Evolutionary conservation across 352 stramenopile genomes (phyloP).

Genomic region (Globisporangium paddicum): DNA sequence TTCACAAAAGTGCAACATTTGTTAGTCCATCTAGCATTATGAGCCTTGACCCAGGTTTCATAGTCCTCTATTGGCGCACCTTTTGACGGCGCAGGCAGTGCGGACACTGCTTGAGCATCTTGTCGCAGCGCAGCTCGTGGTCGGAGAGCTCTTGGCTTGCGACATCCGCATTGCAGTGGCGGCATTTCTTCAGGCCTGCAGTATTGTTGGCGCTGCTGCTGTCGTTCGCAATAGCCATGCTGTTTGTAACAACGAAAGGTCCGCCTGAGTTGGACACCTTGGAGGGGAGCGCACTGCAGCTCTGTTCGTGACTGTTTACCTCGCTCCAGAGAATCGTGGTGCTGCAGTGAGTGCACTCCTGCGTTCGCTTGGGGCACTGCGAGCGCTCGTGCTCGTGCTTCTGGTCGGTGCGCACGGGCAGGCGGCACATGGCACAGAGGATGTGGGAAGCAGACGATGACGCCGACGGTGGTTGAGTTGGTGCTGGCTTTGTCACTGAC

Average conservation of each 20-base stretch:
- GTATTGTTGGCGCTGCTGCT: background rate
- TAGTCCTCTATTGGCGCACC: too few species aligned
- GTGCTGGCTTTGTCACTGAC: background rate
- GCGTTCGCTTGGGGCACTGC: slow-evolving; percentile 49
- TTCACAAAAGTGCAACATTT: slow-evolving; percentile 4
- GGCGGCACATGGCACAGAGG: slow-evolving; percentile 39
- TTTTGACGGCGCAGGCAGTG: slow-evolving; percentile 79
- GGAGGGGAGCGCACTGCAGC: slow-evolving; percentile 6
- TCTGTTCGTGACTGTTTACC: slow-evolving; percentile 32
- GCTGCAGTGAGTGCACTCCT: slow-evolving; percentile 36
- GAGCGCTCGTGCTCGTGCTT: slow-evolving; percentile 49
- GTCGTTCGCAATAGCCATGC: background rate
- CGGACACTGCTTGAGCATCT: slow-evolving; percentile 79
- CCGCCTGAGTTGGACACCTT: background rate
- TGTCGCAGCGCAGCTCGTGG: slow-evolving; percentile 73
- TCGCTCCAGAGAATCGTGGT: slow-evolving; percentile 38
- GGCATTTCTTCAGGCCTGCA: slow-evolving; percentile 50
- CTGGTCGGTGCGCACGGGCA: slow-evolving; percentile 43
- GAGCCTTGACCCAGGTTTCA: background rate
- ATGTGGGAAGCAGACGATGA: slow-evolving; percentile 20
- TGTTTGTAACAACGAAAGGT: background rate
- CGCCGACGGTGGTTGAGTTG: background rate
- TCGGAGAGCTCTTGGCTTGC: slow-evolving; percentile 42
- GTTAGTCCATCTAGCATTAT: too few species aligned
- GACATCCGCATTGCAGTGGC: slow-evolving; percentile 52